Conservation (phyloP, 2,329 filamentous ascomycete species). For the Rutstroemia sp. region DNA sequence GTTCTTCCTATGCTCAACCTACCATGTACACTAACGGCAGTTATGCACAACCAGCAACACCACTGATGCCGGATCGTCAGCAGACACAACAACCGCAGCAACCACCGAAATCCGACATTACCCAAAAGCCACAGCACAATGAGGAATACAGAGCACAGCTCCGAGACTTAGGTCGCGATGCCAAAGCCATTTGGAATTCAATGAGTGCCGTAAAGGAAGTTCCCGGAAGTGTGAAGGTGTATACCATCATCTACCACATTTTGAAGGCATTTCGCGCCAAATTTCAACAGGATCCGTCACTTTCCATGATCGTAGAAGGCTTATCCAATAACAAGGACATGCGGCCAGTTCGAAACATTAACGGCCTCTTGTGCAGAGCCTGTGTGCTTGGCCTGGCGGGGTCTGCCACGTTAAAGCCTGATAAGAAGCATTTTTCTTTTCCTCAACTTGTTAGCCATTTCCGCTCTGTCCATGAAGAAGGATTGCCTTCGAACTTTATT, state of each 20-base stretch:
- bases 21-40: slow-evolving; percentile 19
- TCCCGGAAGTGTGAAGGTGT: slow-evolving; percentile 53
- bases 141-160: slow-evolving; percentile 41
- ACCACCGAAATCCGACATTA: slow-evolving; percentile 14
- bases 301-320: slow-evolving; percentile 53
- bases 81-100: slow-evolving; percentile 13
- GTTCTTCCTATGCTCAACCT: slow-evolving; percentile 15
- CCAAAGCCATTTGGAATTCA: slow-evolving; percentile 55
- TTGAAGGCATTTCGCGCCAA: slow-evolving; percentile 48
- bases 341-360: slow-evolving; percentile 47
- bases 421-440: slow-evolving; percentile 43
- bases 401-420: slow-evolving; percentile 18
- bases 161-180: slow-evolving; percentile 45
- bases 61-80: slow-evolving; percentile 11
- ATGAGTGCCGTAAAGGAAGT: slow-evolving; percentile 54
- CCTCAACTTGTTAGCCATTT: slow-evolving; percentile 54
- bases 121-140: slow-evolving; percentile 28
- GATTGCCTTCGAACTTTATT: slow-evolving; percentile 21
- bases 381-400: slow-evolving; percentile 36
- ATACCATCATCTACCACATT: slow-evolving; percentile 56
- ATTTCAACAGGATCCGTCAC: slow-evolving; percentile 48
- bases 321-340: slow-evolving; percentile 50
- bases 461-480: slow-evolving; percentile 33
- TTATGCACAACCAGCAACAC: neutral
- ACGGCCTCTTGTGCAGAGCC: slow-evolving; percentile 46